Evolutionary conservation across 108 stramenopile species (phyloP).

Genomic region (Nannochloropsis gaditana): DNA sequence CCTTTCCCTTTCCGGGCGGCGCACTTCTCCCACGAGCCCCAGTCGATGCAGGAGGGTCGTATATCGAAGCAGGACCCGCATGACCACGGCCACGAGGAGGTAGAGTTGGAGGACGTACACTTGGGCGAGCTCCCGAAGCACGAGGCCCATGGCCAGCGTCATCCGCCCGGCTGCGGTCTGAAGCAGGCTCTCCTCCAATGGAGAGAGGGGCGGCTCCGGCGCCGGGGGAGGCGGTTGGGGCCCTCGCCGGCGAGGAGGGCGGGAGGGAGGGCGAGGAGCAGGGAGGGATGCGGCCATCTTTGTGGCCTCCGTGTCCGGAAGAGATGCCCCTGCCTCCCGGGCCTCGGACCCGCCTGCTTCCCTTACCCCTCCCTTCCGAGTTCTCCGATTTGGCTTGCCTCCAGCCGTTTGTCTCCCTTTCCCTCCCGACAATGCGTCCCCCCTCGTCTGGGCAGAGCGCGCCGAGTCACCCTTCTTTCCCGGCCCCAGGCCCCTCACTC

Average conservation of each 20-base stretch:
- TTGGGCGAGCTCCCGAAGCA: background rate
- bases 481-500: too few relatives aligned
- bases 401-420: too few relatives aligned
- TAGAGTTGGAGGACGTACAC: constrained; percentile 2
- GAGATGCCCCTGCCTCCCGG: too few relatives aligned
- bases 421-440: too few relatives aligned
- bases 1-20: background rate
- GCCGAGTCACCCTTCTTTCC: too few relatives aligned
- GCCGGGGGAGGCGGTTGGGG: background rate
- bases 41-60: background rate
- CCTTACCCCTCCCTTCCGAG: too few relatives aligned
- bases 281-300: too few relatives aligned
- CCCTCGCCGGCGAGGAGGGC: background rate
- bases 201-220: background rate
- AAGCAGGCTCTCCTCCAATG: background rate
- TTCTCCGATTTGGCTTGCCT: too few relatives aligned
- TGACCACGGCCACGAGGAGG: background rate
- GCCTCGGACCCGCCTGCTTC: too few relatives aligned
- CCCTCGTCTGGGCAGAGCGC: too few relatives aligned
- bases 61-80: background rate
- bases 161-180: background rate
- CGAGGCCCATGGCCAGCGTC: background rate
- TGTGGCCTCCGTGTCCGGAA: too few relatives aligned
- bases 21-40: background rate
- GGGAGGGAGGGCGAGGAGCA: background rate